Conservation (phyloP, 2,329 filamentous ascomycete genomes). For the Neofusicoccum kwambonambiense region DNA sequence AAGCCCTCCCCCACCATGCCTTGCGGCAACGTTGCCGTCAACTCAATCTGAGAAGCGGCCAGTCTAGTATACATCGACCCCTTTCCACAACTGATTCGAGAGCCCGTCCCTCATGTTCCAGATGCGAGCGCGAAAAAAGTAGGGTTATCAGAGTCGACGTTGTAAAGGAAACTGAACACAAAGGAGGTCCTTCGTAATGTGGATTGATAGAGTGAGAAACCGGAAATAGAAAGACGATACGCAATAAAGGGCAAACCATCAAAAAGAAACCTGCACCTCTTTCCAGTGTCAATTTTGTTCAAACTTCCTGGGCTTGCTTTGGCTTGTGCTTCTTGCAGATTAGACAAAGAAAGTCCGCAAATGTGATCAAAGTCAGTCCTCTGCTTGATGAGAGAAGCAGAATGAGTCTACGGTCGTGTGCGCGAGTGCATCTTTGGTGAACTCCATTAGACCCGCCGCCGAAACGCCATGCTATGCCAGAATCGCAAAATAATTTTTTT, state of each 20-base stretch:
- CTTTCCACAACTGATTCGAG: neutral
- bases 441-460: neutral
- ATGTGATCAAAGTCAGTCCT: neutral
- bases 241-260: no score
- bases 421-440: neutral
- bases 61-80: no score
- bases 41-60: no score
- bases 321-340: no score
- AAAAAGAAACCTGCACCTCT: no score
- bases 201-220: neutral
- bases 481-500: neutral
- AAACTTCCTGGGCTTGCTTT: no score
- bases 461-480: slow-evolving; percentile 16
- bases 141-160: no score
- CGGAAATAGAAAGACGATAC: no score
- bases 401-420: neutral
- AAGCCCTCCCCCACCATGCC: no score
- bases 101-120: neutral
- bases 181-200: neutral
- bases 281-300: no score
- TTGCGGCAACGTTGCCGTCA: no score
- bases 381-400: neutral
- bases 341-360: no score
- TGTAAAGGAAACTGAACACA: neutral
- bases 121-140: neutral